Evolutionary conservation across 192 early-diverging fungal species (phyloP), one percentile per base, ranked within the genome.

Genomic region (Rhizophagus prolifer): DNA sequence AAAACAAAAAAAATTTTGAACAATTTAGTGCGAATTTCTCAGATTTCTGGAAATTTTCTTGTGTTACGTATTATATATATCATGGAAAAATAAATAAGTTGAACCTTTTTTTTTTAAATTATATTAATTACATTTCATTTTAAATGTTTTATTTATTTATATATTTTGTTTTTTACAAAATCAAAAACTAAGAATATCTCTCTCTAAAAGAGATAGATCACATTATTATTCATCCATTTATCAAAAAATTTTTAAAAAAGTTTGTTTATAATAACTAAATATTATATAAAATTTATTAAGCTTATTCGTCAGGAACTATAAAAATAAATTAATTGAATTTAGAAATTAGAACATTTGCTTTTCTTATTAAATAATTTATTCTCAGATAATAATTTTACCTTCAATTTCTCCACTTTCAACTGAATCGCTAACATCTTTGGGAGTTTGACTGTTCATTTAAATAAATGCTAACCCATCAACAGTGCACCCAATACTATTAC

Each of bases 401-500:
- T 94, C 92, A 61, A 93, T 84, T 87, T 94, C 94, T 77, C 97
- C 97, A 46, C 90, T 89, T 79, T 91, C 91, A 79, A 99, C 92
- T 86, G 92, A 87, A 84, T 91, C 85, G 81, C 88, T 88, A 79
- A 99, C 80, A 82, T 96, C 96, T 81, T 90, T 88, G 78, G 97
- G 96, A 83, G 82, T 86, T 89, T 97, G 90, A 80, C 97, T 70
- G 9, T 36, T 36, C 36, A 36, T 6, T 8, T 36, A 8, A 36
- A 36, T 36, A 23, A 59, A 59, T 34, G 61, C 58, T 36, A 16
- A 74, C 72, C 72, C 96, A 78, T 99, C 97, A 75, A 99, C 96
- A 77, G 97, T 99, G 93, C 97, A 99, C 79, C 97, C 97, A 78
- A 94, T 90, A 46, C 95, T 97, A 91, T 92, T 92, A 77, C 89